These are phyloP conservation scores for Pyrus bretschneideri DNA, from an alignment of 306 rosid species.

Conservation along the genomic window DNA sequence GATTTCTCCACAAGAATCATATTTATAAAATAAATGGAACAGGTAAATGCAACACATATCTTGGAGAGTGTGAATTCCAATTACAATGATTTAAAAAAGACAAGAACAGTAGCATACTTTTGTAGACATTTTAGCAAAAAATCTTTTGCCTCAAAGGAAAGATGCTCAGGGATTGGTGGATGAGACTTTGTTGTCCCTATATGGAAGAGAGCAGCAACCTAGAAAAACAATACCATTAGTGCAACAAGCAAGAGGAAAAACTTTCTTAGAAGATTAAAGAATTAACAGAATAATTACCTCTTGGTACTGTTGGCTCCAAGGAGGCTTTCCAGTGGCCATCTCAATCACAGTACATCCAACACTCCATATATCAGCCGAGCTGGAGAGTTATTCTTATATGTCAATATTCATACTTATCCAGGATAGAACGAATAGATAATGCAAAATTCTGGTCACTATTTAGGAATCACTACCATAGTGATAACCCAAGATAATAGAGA, in stretches of 20 bases:
- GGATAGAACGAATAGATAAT: neutral
- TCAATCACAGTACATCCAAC: conserved; percentile 99
- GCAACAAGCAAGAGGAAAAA: conserved; percentile 10
- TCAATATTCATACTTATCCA: conserved; percentile 20
- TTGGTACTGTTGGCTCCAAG: conserved; percentile 98
- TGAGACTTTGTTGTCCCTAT: conserved; percentile 97
- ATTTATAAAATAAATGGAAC: neutral
- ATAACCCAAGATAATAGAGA: neutral
- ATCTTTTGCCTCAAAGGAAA: conserved; percentile 81
- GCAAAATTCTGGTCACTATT: neutral
- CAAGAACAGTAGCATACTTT: conserved; percentile 49
- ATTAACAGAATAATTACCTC: conserved; percentile 50
- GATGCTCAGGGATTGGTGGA: conserved; percentile 97
- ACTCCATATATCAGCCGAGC: conserved; percentile 99
- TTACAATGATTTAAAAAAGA: conserved; percentile 8
- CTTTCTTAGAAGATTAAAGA: neutral
- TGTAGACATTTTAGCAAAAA: conserved; percentile 90
- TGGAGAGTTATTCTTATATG: conserved; percentile 27
- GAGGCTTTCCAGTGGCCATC: conserved; percentile 99
- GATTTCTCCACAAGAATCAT: neutral
- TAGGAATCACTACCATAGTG: neutral
- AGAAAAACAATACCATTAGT: conserved; percentile 36
- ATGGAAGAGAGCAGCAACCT: conserved; percentile 98
- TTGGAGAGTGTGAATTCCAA: neutral
- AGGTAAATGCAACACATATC: neutral